Conservation (phyloP, 2,329 filamentous ascomycete genomes). For the Aspergillus melleus region DNA sequence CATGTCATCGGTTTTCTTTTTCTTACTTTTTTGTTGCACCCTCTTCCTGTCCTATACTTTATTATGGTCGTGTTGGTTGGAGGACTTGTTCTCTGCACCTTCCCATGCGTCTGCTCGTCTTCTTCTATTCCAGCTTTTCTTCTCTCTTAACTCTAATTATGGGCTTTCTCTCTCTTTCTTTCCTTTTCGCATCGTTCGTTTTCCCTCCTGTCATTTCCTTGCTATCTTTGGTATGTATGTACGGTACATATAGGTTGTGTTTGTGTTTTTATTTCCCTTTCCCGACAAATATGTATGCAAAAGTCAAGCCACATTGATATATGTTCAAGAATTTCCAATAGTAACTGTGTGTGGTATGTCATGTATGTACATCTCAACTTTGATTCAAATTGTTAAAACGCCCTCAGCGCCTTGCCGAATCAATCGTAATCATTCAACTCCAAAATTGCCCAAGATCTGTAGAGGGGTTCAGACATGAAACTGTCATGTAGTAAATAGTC, state of each 20-base stretch:
- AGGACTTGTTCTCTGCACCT: background rate
- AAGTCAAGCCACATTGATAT: background rate
- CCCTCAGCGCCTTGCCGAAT: background rate
- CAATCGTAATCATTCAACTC: no score
- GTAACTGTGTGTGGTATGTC: background rate
- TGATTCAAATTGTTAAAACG: background rate
- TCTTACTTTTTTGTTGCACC: background rate
- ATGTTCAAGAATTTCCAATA: background rate
- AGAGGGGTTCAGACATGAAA: background rate
- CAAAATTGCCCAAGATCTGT: no score
- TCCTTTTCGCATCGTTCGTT: background rate
- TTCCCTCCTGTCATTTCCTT: background rate
- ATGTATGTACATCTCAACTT: background rate
- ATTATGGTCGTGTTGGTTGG: background rate
- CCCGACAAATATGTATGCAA: conserved; percentile 7
- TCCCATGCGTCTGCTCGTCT: background rate
- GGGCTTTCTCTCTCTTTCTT: background rate
- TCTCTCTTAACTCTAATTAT: background rate
- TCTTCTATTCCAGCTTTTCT: conserved; percentile 7
- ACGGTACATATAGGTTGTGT: conserved; percentile 17
- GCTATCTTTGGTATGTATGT: conserved; percentile 11
- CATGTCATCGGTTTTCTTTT: background rate
- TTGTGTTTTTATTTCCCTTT: background rate
- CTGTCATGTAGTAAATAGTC: background rate
- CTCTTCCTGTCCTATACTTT: background rate